Conservation (phyloP, 2,329 filamentous ascomycete species). For the Hansfordia pulvinata region DNA sequence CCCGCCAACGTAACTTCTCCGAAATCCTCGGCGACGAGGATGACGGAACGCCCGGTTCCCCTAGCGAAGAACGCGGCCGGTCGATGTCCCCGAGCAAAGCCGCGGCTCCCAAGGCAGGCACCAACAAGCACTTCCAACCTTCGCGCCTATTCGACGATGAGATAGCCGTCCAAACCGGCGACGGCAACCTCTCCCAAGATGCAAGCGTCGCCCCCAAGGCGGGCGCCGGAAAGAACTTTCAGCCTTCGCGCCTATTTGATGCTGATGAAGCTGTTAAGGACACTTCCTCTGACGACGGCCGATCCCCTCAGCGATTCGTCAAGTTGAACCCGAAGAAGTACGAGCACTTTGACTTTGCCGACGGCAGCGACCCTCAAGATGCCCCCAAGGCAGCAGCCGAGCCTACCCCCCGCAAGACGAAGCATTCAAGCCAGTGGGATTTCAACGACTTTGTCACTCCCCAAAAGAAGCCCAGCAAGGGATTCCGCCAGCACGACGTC, state of each 20-base stretch:
- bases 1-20: constrained; percentile 50
- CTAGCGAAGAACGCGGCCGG: constrained; percentile 29
- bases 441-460: constrained; percentile 85
- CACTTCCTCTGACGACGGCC: constrained; percentile 24
- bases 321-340: constrained; percentile 68
- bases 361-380: constrained; percentile 42
- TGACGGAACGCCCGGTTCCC: constrained; percentile 19
- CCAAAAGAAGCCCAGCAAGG: constrained; percentile 51
- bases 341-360: constrained; percentile 72
- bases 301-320: constrained; percentile 29
- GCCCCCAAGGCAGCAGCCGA: constrained; percentile 24
- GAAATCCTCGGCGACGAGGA: constrained; percentile 55
- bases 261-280: constrained; percentile 33
- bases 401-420: constrained; percentile 34
- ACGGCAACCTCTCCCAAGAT: constrained; percentile 26
- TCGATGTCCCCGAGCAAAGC: constrained; percentile 15
- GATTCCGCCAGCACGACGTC: constrained; percentile 50
- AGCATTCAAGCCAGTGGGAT: constrained; percentile 66
- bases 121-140: constrained; percentile 23
- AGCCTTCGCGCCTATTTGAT: constrained; percentile 50
- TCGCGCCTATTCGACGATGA: constrained; percentile 29
- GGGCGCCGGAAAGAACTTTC: constrained; percentile 47
- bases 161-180: too few relatives aligned
- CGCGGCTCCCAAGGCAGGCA: constrained; percentile 16
- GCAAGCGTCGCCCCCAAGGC: constrained; percentile 34